Percentiles rank a stretch among this genome's conserved stretches.
Evolutionary conservation across 768 basidiomycete genomes (phyloP).

Genomic region (Chalciporus pseudorubinellus): DNA sequence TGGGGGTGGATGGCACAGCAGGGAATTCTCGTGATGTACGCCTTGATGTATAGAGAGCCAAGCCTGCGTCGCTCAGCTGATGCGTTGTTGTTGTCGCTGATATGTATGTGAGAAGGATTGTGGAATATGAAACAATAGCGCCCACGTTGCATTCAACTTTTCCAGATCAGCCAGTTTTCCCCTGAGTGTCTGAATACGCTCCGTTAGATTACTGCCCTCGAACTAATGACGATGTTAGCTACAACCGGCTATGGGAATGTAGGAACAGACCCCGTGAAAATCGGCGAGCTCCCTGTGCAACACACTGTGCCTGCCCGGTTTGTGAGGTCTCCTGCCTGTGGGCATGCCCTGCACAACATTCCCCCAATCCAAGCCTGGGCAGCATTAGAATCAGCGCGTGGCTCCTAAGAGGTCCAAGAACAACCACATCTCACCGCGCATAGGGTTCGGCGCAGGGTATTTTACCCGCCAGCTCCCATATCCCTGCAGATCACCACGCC

Average conservation of each 20-base stretch:
- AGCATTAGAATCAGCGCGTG: too few relatives aligned
- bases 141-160: constrained; percentile 34
- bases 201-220: constrained; percentile 38
- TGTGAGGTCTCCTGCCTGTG: constrained; percentile 51
- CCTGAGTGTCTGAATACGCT: constrained; percentile 45
- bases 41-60: constrained; percentile 57
- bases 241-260: constrained; percentile 4
- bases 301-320: constrained; percentile 48
- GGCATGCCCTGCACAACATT: too few relatives aligned
- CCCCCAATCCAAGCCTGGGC: too few relatives aligned
- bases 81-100: constrained; percentile 22
- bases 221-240: constrained; percentile 28
- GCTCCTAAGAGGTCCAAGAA: too few relatives aligned
- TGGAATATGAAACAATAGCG: constrained; percentile 8
- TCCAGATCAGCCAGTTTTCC: constrained; percentile 46
- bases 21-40: constrained; percentile 55
- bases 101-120: constrained; percentile 8
- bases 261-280: constrained; percentile 58
- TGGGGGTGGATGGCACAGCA: constrained; percentile 32
- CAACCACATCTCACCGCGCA: too few relatives aligned
- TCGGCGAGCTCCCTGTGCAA: constrained; percentile 62
- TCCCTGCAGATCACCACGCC: too few relatives aligned
- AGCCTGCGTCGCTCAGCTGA: constrained; percentile 68
- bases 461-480: too few relatives aligned
- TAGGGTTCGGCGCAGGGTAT: too few relatives aligned